Evolutionary conservation across 2,329 filamentous ascomycete species (phyloP).

Genomic region (Ilyonectria mors-panacis): DNA sequence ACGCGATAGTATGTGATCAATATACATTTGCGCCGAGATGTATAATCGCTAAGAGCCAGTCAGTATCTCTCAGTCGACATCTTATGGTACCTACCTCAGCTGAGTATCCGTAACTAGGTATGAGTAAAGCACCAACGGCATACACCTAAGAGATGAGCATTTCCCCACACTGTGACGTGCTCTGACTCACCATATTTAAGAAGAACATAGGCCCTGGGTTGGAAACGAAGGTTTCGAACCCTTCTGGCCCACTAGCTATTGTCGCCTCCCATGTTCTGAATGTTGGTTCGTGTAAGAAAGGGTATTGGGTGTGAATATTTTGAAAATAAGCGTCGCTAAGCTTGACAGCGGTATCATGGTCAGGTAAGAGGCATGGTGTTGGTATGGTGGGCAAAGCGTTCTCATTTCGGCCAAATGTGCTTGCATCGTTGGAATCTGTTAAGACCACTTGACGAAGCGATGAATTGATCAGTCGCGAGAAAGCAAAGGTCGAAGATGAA

Average conservation of each 20-base stretch:
- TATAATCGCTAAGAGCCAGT: constrained; percentile 31
- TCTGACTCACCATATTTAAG: constrained; percentile 27
- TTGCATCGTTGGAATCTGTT: not conserved
- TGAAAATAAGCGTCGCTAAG: constrained; percentile 53
- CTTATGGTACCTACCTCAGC: constrained; percentile 29
- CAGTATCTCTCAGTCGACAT: not conserved
- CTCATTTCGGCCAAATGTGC: not conserved
- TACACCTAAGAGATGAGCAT: constrained; percentile 27
- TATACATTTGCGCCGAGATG: constrained; percentile 39
- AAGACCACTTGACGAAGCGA: constrained; percentile 25
- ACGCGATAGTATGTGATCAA: constrained; percentile 34
- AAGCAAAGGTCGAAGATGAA: constrained; percentile 49
- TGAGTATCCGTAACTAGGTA: constrained; percentile 20
- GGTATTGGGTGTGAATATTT: constrained; percentile 56
- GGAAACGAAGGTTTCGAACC: constrained; percentile 2
- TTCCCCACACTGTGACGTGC: not conserved
- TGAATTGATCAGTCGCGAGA: constrained; percentile 44
- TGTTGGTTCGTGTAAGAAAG: constrained; percentile 54
- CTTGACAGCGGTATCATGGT: constrained; percentile 18
- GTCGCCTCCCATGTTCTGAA: constrained; percentile 50
- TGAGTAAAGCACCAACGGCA: constrained; percentile 32
- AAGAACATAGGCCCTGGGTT: constrained; percentile 18
- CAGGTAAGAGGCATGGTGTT: constrained; percentile 23
- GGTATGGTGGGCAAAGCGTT: not conserved
- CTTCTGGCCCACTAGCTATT: constrained; percentile 31